Evolutionary conservation across 208 protist genomes (phyloP), one percentile per base, ranked within the genome.

Genomic region (Leishmania mexicana): DNA sequence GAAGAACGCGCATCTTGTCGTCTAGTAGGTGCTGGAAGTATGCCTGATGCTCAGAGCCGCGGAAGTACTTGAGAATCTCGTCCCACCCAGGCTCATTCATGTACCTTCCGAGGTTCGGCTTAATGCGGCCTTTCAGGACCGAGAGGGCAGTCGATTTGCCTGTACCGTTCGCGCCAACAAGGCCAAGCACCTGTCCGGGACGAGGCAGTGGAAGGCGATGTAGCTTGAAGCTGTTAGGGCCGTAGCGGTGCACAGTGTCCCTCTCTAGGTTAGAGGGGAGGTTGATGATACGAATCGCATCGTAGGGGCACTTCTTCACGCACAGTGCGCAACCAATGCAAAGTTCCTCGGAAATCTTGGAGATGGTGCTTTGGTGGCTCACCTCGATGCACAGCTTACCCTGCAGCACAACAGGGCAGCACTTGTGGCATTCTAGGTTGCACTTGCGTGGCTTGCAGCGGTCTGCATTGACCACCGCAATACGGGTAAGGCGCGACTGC

Each of bases 241-340:
- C 98, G 90, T 99, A 99, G 76, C 99, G 95, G 90, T 99, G 99
- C 0, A 99, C 99, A 13, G 98, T 99, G 47, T 99, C 87, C 47
- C 87, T 96, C 49, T 99, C 94, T 35, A 99, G 92, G 87, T 99
- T 99, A 51, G 98, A 99, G 47, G 99, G 99, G 51, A 99, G 89
- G 89, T 99, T 99, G 89, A 99, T 99, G 87, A 99, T 99, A 76
- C 91, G 92, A 90, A 99, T 99, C 62, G 99, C 99, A 75, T 99
- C 97, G 85, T 99, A 99, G 28, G 99, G 99, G 88, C 99, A 99
- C 84, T 99, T 99, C 92, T 99, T 99, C 6, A 99, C 97, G 88
- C 99, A 99, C 81, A 99, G 99, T 87, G 98, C 99, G 91, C 99
- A 99, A 85, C 99, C 99, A 83, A 99, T 99, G 92, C 99, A 99